Evolutionary conservation across 2,329 filamentous ascomycete genomes (phyloP).

Genomic region (Zymoseptoria ardabiliae): DNA sequence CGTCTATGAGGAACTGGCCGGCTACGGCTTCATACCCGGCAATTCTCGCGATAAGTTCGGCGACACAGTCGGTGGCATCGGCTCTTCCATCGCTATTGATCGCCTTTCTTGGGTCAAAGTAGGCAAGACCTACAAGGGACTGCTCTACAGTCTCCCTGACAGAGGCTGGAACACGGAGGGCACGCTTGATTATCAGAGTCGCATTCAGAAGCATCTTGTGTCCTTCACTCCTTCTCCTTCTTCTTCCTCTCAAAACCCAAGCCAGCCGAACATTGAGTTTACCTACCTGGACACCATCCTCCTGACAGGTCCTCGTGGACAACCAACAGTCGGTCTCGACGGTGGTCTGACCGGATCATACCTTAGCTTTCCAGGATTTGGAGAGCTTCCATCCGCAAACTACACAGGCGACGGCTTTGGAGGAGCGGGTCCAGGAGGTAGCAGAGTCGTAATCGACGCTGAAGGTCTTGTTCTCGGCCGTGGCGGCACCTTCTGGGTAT

Average conservation of each 20-base stretch:
- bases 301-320: constrained; percentile 55
- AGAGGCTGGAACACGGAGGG: constrained; percentile 61
- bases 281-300: constrained; percentile 58
- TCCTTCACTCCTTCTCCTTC: too few relatives aligned
- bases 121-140: constrained; percentile 50
- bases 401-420: constrained; percentile 64
- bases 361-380: constrained; percentile 48
- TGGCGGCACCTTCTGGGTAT: constrained; percentile 60
- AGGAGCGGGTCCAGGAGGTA: constrained; percentile 51
- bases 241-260: too few relatives aligned
- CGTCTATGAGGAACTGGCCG: constrained; percentile 59
- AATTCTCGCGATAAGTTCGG: constrained; percentile 58
- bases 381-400: constrained; percentile 53
- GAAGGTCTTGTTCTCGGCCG: constrained; percentile 58
- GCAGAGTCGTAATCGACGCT: constrained; percentile 54
- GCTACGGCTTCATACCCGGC: constrained; percentile 55
- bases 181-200: constrained; percentile 59
- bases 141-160: constrained; percentile 53
- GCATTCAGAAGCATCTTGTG: too few relatives aligned
- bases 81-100: constrained; percentile 59
- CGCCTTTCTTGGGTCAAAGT: constrained; percentile 51
- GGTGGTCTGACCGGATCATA: constrained; percentile 46
- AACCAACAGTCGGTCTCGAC: constrained; percentile 58
- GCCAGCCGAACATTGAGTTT: constrained; percentile 54
- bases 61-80: constrained; percentile 62